Base-by-base conservation (phyloP, 176 grass and related monocot species). In the Bolboschoenus planiculmis region DNA sequence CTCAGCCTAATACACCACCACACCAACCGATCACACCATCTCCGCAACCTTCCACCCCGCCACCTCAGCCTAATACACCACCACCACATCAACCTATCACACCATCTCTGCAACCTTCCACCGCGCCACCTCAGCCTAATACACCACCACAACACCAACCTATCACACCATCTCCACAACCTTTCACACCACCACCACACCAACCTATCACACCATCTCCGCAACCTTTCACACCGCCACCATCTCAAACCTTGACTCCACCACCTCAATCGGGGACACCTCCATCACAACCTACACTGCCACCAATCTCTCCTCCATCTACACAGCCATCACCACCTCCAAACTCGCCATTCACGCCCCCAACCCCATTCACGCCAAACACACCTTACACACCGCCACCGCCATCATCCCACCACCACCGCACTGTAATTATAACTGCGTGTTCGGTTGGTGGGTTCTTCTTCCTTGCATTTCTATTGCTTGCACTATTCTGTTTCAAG, bases 391-490 rank as follows among this genome's bases (percentile, higher is more conserved):
- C 78, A 14, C 33, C 78, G 0, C 50, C 74, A 2, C 54, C 78
- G 16, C 16, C 78, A 54, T 21, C 78, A 60, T 26, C 78, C 8
- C 10, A 30, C 31, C 30, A 80, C 56, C 78, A 80, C n/a, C 78
- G 21, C 53, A 80, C 54, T 1, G 7, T 80, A 53, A 80, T 80
- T 37, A 80, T 80, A 7, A 37, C 56, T 21, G 78, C 51, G 3
- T 80, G 78, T 46, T 80, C 54, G 5, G 51, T 80, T 58, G 78
- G 78, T 10, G 78, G 78, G 4, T 80, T 80, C n/a, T 60, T 80
- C 54, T 60, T 80, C 78, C 54, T 80, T 35, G 78, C 78, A 24
- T 80, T 80, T 59, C 54, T 80, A 14, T 31, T 80, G 50, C 53
- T 53, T 33, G 78, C 53, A 37, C 30, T 80, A 20, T 14, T 80